Conservation (phyloP, 371 early-diverging fungal species). For the Syncephalastrum sp. region DNA sequence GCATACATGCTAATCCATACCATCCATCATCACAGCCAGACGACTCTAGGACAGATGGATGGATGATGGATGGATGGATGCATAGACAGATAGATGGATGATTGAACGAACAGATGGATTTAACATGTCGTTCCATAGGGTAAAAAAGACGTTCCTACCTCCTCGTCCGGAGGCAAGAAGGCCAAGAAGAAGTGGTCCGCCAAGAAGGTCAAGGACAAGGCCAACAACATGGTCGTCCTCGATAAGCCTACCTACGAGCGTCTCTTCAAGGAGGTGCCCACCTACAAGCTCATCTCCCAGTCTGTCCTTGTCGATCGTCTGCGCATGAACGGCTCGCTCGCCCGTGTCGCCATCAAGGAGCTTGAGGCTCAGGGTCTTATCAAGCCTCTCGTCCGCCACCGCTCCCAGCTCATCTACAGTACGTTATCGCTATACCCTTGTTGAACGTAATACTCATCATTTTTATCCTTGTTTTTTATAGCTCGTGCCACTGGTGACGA, state of each 20-base stretch:
- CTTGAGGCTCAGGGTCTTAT: constrained; percentile 90
- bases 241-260: constrained; percentile 89
- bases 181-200: constrained; percentile 97
- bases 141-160: constrained; percentile 66
- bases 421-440: constrained; percentile 16
- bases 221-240: constrained; percentile 93
- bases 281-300: constrained; percentile 97
- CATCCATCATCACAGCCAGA: too few relatives aligned
- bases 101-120: too few relatives aligned
- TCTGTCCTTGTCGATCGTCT: constrained; percentile 98
- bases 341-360: constrained; percentile 92
- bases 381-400: constrained; percentile 85
- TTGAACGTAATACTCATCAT: background rate
- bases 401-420: constrained; percentile 94
- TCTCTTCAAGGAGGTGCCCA: constrained; percentile 97
- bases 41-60: too few relatives aligned
- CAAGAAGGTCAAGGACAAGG: constrained; percentile 95
- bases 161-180: constrained; percentile 82
- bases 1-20: too few relatives aligned
- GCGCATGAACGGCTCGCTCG: constrained; percentile 95
- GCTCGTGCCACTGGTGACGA: constrained; percentile 50
- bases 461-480: constrained; percentile 3
- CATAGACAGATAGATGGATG: too few relatives aligned
- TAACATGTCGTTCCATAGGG: too few relatives aligned
- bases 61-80: too few relatives aligned